These are phyloP conservation scores for Mycena citricolor DNA, from an alignment of 1,284 basidiomycete species.

Conservation along the genomic window DNA sequence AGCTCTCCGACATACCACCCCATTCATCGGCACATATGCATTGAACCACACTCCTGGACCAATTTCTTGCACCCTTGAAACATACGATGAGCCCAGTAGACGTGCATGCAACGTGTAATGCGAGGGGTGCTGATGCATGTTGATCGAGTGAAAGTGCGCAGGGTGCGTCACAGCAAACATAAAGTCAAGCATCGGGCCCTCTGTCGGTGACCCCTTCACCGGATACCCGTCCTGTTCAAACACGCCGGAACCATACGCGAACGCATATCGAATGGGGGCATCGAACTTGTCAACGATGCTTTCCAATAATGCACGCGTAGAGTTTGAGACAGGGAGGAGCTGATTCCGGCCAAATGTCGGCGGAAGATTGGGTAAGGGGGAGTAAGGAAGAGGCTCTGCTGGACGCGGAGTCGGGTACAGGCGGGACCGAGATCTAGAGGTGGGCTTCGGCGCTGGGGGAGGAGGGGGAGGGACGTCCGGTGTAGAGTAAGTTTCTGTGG, in stretches of 20 bases:
- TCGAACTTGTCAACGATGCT: constrained; percentile 74
- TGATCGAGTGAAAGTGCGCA: constrained; percentile 91
- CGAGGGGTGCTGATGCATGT: constrained; percentile 84
- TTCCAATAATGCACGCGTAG: constrained; percentile 76
- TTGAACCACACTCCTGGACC: constrained; percentile 97
- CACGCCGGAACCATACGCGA: constrained; percentile 93
- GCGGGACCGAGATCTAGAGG: constrained; percentile 35
- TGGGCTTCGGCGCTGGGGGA: constrained; percentile 12
- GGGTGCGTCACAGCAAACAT: constrained; percentile 93
- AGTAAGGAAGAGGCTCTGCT: constrained; percentile 39
- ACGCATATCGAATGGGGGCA: constrained; percentile 88
- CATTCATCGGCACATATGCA: constrained; percentile 81
- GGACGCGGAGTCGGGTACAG: constrained; percentile 56
- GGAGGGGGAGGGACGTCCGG: constrained; percentile 20
- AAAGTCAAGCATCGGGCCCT: constrained; percentile 88
- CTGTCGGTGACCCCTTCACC: constrained; percentile 29
- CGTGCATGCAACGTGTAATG: constrained; percentile 91
- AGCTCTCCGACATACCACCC: constrained; percentile 67
- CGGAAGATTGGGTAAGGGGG: constrained; percentile 55
- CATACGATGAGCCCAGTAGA: constrained; percentile 75
- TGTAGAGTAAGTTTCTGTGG: constrained; percentile 13
- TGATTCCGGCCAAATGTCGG: constrained; percentile 80
- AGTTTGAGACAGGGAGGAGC: constrained; percentile 71
- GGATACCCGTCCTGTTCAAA: constrained; percentile 84
- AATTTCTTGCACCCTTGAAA: constrained; percentile 75